Evolutionary conservation across 2,329 filamentous ascomycete species (phyloP), one percentile per base, ranked within the genome.

Genomic region (Fusarium gaditjirri): DNA sequence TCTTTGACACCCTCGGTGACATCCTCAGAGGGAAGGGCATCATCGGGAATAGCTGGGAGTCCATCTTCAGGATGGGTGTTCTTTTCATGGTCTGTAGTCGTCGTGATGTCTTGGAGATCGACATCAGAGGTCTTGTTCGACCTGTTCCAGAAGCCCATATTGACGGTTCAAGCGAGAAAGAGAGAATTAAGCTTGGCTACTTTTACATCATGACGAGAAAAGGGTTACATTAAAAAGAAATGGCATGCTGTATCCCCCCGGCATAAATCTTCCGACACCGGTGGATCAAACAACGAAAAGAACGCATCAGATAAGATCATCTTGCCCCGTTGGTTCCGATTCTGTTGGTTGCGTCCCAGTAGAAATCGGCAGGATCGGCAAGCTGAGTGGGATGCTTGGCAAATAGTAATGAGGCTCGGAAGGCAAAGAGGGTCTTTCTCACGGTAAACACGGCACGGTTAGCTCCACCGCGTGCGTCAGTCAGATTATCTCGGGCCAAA

Each of bases 241-340:
- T 27, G 29, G 41, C 50, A 52, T 42, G 12, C 46, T 27, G 14
- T 27, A 13, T 1, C 14, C 19, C 21, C 29, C 27, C 33, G 23
- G 44, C 42, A 44, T 16, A 19, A 43, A 25, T 35, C 36, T 72
- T 60, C 60, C 41, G 58, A 58, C 36, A 47, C 19, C 42, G 36
- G 62, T 61, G 50, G 42, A 54, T 29, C 43, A 39, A 38, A 39
- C 27, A 23, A 36, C 19, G 25, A 60, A 74, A 74, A 72, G 44
- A 33, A 33, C 65, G 68, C 72, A 74, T 74, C 69, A 60, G 72
- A 74, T 74, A 74, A 74, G 72, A 74, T 74, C 61, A 70, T 60
- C 47, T 61, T 25, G 36, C 11, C 23, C 47, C 13, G 56, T 71
- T 63, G 29, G 47, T 66, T 55, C 71, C 57, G 46, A 63, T 57